phyloP scores from a whole-genome alignment of 2,329 filamentous ascomycete species.

The Colletotrichum tanaceti region DNA sequence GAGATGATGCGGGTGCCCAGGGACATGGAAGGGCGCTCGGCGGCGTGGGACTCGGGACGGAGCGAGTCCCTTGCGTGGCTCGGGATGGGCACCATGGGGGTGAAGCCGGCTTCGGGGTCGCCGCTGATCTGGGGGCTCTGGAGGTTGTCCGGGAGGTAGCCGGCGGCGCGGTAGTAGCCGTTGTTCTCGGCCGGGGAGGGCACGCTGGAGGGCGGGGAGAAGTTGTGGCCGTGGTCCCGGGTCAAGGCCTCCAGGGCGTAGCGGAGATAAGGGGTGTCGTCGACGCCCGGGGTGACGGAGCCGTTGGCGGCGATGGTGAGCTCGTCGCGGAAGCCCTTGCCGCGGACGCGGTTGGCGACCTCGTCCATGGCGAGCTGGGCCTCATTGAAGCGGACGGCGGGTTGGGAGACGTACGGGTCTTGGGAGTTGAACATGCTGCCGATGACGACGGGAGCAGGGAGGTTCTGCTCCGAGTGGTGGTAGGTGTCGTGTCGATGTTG shows the following conservation, averaged over 20 bases:
- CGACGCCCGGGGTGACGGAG: slow-evolving; percentile 78
- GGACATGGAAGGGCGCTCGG: slow-evolving; percentile 27
- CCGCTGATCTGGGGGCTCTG: slow-evolving; percentile 30
- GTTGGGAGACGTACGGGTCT: slow-evolving; percentile 54
- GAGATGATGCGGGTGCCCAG: slow-evolving; percentile 39
- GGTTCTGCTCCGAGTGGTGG: slow-evolving; percentile 22
- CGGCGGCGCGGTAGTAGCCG: slow-evolving; percentile 46
- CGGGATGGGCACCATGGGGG: slow-evolving; percentile 18
- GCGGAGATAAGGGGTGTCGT: slow-evolving; percentile 88
- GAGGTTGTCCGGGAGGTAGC: slow-evolving; percentile 48
- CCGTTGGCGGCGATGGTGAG: slow-evolving; percentile 60
- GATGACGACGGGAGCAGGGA: slow-evolving; percentile 33
- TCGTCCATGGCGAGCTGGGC: slow-evolving; percentile 48
- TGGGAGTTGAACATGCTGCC: slow-evolving; percentile 33
- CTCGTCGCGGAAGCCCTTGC: slow-evolving; percentile 61
- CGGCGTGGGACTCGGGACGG: slow-evolving; percentile 25
- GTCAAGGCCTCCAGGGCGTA: slow-evolving; percentile 92
- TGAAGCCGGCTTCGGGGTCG: slow-evolving; percentile 32
- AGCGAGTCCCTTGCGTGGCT: slow-evolving; percentile 30
- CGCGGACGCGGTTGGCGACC: slow-evolving; percentile 40
- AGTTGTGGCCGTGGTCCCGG: slow-evolving; percentile 72
- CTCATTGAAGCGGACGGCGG: slow-evolving; percentile 53
- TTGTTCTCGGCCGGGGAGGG: slow-evolving; percentile 50
- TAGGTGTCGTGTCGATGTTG: background rate
- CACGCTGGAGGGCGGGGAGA: slow-evolving; percentile 56